These are phyloP conservation scores for Cladorrhinum sp. DNA, from an alignment of 2,329 filamentous ascomycete species.

Conservation along the genomic window DNA sequence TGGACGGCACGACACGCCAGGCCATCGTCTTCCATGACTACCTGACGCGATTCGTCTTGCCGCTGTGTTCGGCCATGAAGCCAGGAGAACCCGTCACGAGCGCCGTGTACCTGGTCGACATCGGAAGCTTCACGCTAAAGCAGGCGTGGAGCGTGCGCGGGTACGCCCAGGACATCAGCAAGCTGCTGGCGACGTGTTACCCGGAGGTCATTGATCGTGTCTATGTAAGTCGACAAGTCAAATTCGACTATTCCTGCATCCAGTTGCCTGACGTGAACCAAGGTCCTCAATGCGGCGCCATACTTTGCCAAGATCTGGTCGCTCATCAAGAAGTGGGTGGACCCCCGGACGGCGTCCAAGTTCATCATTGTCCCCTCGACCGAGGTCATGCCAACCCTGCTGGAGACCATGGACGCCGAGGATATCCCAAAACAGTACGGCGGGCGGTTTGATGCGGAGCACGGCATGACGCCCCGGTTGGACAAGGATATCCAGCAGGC, in stretches of 20 bases:
- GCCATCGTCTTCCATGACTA: neutral
- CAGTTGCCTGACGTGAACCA: neutral
- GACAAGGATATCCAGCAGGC: no score
- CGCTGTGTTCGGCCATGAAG: constrained; percentile 1
- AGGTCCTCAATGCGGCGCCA: neutral
- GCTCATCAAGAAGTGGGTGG: neutral
- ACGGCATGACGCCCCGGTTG: no score
- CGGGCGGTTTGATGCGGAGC: neutral
- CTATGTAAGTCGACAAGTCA: constrained; percentile 6
- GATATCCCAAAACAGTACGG: neutral
- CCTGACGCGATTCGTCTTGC: constrained; percentile 1
- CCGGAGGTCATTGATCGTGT: neutral
- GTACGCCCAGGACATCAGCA: constrained; percentile 1
- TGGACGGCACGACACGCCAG: neutral
- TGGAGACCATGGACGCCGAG: neutral
- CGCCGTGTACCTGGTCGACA: constrained; percentile 3
- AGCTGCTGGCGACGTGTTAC: constrained; percentile 5
- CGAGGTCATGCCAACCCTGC: neutral
- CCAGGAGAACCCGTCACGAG: neutral
- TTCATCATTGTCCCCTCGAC: neutral
- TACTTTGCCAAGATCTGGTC: neutral
- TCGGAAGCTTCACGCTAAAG: constrained; percentile 1
- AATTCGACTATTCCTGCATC: neutral
- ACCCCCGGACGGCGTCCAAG: neutral
- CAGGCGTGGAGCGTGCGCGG: neutral